These are phyloP conservation scores for Botrytis medusae DNA, from an alignment of 2,329 filamentous ascomycete genomes.

Conservation along the genomic window DNA sequence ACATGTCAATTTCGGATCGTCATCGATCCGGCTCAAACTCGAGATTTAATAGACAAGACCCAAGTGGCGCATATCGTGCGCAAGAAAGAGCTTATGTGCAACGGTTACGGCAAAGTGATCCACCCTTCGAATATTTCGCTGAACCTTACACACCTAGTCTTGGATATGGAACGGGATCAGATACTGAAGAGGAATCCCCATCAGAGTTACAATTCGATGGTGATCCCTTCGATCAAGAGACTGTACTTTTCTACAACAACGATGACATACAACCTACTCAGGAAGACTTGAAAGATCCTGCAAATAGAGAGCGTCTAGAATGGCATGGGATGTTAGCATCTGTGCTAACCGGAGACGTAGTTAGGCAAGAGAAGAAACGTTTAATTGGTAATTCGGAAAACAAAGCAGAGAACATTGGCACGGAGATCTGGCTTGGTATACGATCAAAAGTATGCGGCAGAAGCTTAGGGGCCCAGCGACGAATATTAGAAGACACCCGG, in stretches of 20 bases:
- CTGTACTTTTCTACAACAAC: conserved; percentile 87
- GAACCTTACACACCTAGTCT: conserved; percentile 69
- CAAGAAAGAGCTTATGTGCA: conserved; percentile 96
- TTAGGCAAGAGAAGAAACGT: conserved; percentile 96
- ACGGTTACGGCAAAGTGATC: conserved; percentile 74
- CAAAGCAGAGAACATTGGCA: conserved; percentile 63
- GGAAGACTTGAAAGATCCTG: conserved; percentile 85
- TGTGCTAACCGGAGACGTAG: conserved; percentile 92
- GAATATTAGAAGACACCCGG: conserved; percentile 84
- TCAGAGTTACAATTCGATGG: conserved; percentile 80
- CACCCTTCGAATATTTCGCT: conserved; percentile 46
- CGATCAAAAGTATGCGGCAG: conserved; percentile 81
- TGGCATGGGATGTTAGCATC: conserved; percentile 98
- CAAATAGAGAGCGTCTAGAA: conserved; percentile 85
- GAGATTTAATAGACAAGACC: conserved; percentile 58
- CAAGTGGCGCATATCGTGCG: conserved; percentile 71
- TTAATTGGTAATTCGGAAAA: conserved; percentile 74
- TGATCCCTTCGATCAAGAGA: conserved; percentile 87
- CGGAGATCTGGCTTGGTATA: conserved; percentile 84
- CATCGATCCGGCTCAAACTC: conserved; percentile 58
- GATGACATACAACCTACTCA: conserved; percentile 85
- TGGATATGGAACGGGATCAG: conserved; percentile 69
- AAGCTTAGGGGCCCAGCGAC: conserved; percentile 78
- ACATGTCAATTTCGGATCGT: conserved; percentile 44
- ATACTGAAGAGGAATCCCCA: conserved; percentile 88